Evolutionary conservation across 306 rosid genomes (phyloP).

Genomic region (Vigna unguiculata): DNA sequence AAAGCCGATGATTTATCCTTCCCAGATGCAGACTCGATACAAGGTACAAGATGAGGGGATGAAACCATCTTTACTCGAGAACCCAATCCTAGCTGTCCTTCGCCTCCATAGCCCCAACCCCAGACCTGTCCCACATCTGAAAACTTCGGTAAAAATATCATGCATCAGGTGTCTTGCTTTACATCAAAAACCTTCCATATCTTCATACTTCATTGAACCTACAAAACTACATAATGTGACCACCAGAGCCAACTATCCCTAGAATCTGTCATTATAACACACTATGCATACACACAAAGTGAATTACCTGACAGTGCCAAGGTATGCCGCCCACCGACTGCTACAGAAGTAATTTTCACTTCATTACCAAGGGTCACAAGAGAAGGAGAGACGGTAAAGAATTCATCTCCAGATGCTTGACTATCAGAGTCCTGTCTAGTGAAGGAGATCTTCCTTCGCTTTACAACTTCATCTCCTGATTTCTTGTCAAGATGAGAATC

Average conservation of each 20-base stretch:
- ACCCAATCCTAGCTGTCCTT: conserved; percentile 98
- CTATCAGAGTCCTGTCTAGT: conserved; percentile 71
- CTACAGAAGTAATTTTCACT: conserved; percentile 72
- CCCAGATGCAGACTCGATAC: conserved; percentile 67
- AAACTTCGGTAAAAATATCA: conserved; percentile 86
- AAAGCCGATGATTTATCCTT: conserved; percentile 60
- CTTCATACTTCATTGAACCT: conserved; percentile 84
- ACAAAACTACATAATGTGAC: conserved; percentile 84
- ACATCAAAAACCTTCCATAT: conserved; percentile 88
- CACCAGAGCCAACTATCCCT: conserved; percentile 61
- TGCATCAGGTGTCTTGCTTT: conserved; percentile 82
- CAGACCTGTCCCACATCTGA: conserved; percentile 99
- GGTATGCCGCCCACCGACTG: conserved; percentile 93
- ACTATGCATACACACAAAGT: conserved; percentile 31
- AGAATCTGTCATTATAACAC: conserved; percentile 39
- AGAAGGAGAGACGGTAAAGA: conserved; percentile 68
- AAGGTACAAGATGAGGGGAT: conserved; percentile 80
- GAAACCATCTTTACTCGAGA: conserved; percentile 86
- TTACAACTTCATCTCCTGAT: conserved; percentile 68
- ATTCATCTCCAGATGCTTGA: conserved; percentile 68
- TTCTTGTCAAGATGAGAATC: conserved; percentile 67
- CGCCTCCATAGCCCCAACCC: conserved; percentile 99
- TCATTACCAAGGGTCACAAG: conserved; percentile 69
- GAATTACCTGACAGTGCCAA: conserved; percentile 86
- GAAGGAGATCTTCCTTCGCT: conserved; percentile 69